Base-by-base conservation (phyloP, 139 green algal species). In the Micractinium conductrix region DNA sequence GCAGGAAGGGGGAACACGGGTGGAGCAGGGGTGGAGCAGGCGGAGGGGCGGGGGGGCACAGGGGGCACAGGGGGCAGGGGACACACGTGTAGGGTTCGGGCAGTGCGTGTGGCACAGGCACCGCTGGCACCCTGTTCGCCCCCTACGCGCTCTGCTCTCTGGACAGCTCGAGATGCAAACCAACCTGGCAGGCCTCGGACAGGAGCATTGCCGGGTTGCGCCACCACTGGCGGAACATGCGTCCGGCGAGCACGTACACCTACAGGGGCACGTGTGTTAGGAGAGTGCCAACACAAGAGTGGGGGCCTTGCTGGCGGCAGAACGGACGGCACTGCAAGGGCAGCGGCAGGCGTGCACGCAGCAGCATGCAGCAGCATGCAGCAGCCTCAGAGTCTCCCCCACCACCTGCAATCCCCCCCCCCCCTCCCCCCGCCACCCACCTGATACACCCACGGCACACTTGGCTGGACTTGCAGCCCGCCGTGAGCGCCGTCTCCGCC, bases 131-230 rank as follows among this genome's bases (percentile, higher is more conserved):
- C n/a, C n/a, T n/a, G n/a, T n/a, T n/a, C n/a, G n/a, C n/a, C 38
- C 2, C 14, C 22, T 2, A 17, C 63, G 38, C 63, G 24, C 12
- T 58, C 12, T 58, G 12, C 48, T 58, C 48, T 58, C 48, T 58
- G 12, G 14, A 14, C 48, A 10, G 12, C 48, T 58, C 48, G 12
- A n/a, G n/a, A n/a, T n/a, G n/a, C n/a, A n/a, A n/a, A n/a, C n/a
- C n/a, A n/a, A 58, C 48, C 63, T 70, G 68, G 21, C 42, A 44
- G 1, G 67, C n/a, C 82, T 92, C 86, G 0, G 84, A 63, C 38
- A 87, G 22, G 33, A 92, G 72, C 86, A 86, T 88, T 14, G 68
- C 48, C 21, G 88, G 88, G 63, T 80, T 85, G 84, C 88, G 85
- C 44, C 80, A 45, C 83, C 81, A 89, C 60, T 69, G 85, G 55